These are phyloP conservation scores for Phytophthora colocasiae DNA, from an alignment of 352 stramenopile genomes.

Conservation along the genomic window DNA sequence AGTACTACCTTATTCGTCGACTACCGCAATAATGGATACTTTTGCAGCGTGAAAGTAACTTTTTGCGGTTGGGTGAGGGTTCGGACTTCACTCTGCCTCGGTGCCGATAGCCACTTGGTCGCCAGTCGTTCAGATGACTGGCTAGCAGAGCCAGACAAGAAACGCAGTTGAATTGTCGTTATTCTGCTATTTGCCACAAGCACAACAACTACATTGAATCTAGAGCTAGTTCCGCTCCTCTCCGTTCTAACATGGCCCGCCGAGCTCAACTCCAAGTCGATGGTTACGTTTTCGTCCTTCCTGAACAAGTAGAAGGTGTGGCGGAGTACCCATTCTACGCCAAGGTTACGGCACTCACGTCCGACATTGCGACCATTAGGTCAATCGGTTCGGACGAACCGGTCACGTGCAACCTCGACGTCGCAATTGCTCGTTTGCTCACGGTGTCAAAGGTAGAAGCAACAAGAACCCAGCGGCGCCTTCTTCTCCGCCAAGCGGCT, in stretches of 20 bases:
- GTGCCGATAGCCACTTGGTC: too few species aligned
- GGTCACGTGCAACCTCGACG: background rate
- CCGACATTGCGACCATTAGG: background rate
- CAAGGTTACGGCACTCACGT: conserved; percentile 1
- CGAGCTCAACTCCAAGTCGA: conserved; percentile 1
- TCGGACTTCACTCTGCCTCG: too few species aligned
- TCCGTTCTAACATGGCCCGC: background rate
- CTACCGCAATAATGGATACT: too few species aligned
- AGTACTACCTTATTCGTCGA: too few species aligned
- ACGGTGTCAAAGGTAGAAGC: conserved; percentile 11
- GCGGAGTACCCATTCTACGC: conserved; percentile 22
- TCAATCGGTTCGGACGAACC: background rate
- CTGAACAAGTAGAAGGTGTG: conserved; percentile 12
- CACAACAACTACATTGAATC: too few species aligned
- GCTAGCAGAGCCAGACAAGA: too few species aligned
- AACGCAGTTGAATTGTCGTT: too few species aligned
- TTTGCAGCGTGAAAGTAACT: too few species aligned
- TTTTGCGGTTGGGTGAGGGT: too few species aligned
- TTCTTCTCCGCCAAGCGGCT: conserved; percentile 6
- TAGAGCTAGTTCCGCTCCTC: too few species aligned
- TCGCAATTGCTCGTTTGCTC: background rate
- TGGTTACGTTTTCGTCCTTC: conserved; percentile 9
- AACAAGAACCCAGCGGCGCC: background rate
- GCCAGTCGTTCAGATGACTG: too few species aligned
- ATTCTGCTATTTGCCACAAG: too few species aligned